phyloP scores from a whole-genome alignment of 73 alveolate genomes.

The Effrenium voratum region DNA sequence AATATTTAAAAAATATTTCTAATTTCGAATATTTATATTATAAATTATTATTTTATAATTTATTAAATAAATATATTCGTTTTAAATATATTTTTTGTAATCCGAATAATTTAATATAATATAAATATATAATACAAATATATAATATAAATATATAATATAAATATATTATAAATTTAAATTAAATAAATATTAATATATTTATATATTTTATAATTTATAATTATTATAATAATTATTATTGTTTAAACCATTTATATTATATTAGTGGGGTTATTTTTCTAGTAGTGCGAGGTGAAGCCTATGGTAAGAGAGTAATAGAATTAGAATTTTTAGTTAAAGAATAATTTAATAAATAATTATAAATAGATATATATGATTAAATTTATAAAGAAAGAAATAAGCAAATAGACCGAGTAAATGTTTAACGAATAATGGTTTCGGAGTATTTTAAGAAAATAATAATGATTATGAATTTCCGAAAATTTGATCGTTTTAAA shows the following conservation, averaged over 20 bases:
- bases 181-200: background rate
- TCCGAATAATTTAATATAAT: no score
- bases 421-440: no score
- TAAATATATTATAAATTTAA: background rate
- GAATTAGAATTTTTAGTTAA: background rate
- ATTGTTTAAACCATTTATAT: background rate
- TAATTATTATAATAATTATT: background rate
- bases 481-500: no score
- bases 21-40: background rate
- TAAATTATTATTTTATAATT: background rate
- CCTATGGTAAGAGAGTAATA: background rate
- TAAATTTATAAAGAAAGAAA: no score
- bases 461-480: no score
- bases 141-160: background rate
- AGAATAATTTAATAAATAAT: no score
- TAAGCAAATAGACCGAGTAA: no score
- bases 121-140: background rate
- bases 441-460: no score
- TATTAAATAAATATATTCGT: background rate
- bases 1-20: background rate
- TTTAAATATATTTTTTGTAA: background rate
- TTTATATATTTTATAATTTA: background rate
- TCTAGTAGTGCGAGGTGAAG: background rate
- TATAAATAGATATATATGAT: no score
- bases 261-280: background rate